Conservation (phyloP, 1,284 basidiomycete genomes). For the Trichosporon sp. region DNA sequence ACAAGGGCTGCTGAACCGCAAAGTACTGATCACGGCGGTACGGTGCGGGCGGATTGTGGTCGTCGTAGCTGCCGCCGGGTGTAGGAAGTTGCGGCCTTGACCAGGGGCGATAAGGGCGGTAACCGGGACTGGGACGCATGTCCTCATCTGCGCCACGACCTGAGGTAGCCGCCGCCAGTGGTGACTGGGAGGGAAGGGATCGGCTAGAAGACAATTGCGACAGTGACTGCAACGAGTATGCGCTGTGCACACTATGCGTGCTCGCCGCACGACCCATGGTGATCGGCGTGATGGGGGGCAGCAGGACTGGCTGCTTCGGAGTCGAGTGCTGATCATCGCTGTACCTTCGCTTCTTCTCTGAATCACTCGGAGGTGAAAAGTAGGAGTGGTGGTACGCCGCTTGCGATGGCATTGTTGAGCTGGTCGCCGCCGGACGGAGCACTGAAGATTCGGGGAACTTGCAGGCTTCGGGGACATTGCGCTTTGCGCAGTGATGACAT, state of each 20-base stretch:
- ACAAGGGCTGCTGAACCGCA: conserved; percentile 7
- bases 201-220: not conserved
- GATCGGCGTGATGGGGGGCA: not conserved
- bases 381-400: not conserved
- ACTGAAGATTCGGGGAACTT: conserved; percentile 13
- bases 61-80: not conserved
- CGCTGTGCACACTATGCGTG: not conserved
- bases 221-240: not conserved
- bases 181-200: not conserved
- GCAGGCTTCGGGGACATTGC: conserved; percentile 19
- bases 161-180: not conserved
- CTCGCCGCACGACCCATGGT: not conserved
- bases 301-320: not conserved
- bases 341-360: not conserved
- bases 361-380: not conserved
- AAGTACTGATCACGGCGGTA: conserved; percentile 1
- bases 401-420: not conserved
- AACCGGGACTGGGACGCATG: not conserved
- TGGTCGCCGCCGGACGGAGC: not conserved
- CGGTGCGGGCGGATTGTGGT: not conserved
- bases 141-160: not conserved
- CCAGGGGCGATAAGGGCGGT: not conserved
- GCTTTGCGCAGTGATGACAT: conserved; percentile 25
- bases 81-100: not conserved
- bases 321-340: not conserved